Percentiles rank a stretch among this genome's conserved stretches.
phyloP scores from a whole-genome alignment of 768 basidiomycete genomes.

The Dioszegia crocea region DNA sequence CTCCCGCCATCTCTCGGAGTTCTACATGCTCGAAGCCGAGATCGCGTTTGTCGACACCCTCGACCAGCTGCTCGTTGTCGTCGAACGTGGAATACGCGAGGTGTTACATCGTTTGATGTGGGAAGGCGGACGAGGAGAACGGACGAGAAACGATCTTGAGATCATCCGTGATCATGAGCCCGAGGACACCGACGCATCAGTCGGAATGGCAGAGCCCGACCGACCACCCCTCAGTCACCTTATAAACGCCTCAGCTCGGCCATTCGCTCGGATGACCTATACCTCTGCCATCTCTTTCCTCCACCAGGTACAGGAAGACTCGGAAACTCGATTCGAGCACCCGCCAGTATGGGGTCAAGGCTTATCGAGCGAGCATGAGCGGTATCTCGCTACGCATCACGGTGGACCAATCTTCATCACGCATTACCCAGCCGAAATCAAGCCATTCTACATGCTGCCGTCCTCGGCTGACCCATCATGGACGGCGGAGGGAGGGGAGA shows the following conservation, averaged over 20 bases:
- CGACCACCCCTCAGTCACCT: slow-evolving; percentile 45
- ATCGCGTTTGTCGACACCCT: slow-evolving; percentile 62
- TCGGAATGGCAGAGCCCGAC: background rate
- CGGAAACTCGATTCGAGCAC: slow-evolving; percentile 55
- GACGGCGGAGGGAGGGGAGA: slow-evolving; percentile 6
- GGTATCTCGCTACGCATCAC: slow-evolving; percentile 73
- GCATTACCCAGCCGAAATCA: slow-evolving; percentile 74
- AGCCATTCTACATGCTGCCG: slow-evolving; percentile 89
- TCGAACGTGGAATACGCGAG: slow-evolving; percentile 58
- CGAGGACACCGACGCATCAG: background rate
- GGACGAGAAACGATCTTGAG: slow-evolving; percentile 14
- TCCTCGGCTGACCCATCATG: slow-evolving; percentile 42
- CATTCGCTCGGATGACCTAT: slow-evolving; percentile 75
- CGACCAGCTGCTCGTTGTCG: slow-evolving; percentile 57
- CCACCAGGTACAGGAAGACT: slow-evolving; percentile 33
- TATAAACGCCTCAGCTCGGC: slow-evolving; percentile 51
- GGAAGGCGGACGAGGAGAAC: slow-evolving; percentile 8
- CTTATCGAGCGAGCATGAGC: slow-evolving; percentile 87
- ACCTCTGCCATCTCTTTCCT: slow-evolving; percentile 67
- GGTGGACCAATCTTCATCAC: slow-evolving; percentile 82
- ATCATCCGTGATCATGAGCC: slow-evolving; percentile 6
- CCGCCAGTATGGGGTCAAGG: slow-evolving; percentile 64
- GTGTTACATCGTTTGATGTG: slow-evolving; percentile 40
- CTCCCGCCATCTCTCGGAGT: slow-evolving; percentile 88
- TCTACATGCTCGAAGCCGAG: slow-evolving; percentile 99